These are phyloP conservation scores for Ophiobolus disseminans DNA, from an alignment of 2,329 filamentous ascomycete genomes.

Conservation along the genomic window DNA sequence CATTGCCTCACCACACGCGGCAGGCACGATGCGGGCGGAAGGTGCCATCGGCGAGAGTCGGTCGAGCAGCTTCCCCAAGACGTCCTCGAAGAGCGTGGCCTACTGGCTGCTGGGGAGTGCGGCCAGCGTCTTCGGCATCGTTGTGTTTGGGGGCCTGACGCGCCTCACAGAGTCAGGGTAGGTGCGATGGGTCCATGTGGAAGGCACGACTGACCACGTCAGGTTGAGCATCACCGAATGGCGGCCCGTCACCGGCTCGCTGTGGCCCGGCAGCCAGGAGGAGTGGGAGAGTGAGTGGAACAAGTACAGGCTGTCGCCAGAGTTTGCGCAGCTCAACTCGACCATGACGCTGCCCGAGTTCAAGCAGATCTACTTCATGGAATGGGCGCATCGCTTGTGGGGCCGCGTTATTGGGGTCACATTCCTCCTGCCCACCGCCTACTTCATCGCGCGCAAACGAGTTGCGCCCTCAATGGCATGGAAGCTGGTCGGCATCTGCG, in stretches of 20 bases:
- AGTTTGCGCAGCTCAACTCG: slow-evolving; percentile 90
- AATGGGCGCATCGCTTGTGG: slow-evolving; percentile 96
- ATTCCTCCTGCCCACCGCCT: slow-evolving; percentile 85
- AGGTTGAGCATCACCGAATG: slow-evolving; percentile 99
- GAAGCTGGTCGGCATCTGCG: slow-evolving; percentile 81
- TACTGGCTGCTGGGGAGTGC: slow-evolving; percentile 95
- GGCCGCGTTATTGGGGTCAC: slow-evolving; percentile 88
- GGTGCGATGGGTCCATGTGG: slow-evolving; percentile 22
- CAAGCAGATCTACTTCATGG: slow-evolving; percentile 99
- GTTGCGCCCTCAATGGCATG: slow-evolving; percentile 80
- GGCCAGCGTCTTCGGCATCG: slow-evolving; percentile 93
- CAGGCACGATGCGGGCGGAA: slow-evolving; percentile 18
- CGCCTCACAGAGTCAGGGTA: slow-evolving; percentile 95
- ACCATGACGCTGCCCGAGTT: slow-evolving; percentile 93
- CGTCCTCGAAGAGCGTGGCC: slow-evolving; percentile 77
- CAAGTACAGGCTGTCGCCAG: slow-evolving; percentile 90
- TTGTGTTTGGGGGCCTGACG: slow-evolving; percentile 92
- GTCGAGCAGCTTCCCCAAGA: slow-evolving; percentile 60
- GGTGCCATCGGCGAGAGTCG: slow-evolving; percentile 13
- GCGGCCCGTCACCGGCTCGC: slow-evolving; percentile 91
- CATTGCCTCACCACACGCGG: slow-evolving; percentile 19
- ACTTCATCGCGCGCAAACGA: slow-evolving; percentile 81
- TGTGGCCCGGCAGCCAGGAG: slow-evolving; percentile 77
- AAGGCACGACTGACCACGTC: slow-evolving; percentile 22
- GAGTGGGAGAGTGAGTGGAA: slow-evolving; percentile 94